These are phyloP conservation scores for Collybia nuda DNA, from an alignment of 768 basidiomycete species.

Conservation along the genomic window DNA sequence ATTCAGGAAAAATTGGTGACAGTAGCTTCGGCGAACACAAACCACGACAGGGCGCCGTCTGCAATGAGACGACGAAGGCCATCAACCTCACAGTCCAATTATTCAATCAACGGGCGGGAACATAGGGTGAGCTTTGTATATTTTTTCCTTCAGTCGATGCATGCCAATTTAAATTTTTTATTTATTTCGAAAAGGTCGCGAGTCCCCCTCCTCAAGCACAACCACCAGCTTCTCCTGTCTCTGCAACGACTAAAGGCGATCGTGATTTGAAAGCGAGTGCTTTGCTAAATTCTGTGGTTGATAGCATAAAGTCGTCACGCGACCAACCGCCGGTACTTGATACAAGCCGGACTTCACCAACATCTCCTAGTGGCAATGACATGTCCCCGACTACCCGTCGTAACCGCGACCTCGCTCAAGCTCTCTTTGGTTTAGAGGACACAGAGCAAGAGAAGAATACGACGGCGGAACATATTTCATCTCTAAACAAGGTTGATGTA, in stretches of 20 bases:
- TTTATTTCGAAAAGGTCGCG: conserved; percentile 43
- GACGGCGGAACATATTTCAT: neutral
- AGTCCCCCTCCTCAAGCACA: conserved; percentile 56
- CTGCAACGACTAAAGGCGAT: conserved; percentile 33
- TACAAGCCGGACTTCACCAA: conserved; percentile 11
- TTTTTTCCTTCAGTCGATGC: conserved; percentile 3
- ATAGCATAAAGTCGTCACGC: conserved; percentile 43
- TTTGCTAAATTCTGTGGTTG: conserved; percentile 62
- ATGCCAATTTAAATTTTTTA: conserved; percentile 15
- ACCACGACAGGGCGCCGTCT: conserved; percentile 66
- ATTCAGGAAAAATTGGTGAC: conserved; percentile 79
- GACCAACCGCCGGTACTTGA: conserved; percentile 25
- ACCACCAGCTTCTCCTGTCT: conserved; percentile 33
- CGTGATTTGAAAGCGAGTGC: conserved; percentile 62
- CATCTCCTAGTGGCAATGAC: conserved; percentile 28
- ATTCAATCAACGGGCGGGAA: conserved; percentile 57
- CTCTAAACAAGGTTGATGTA: neutral
- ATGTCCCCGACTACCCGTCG: conserved; percentile 55
- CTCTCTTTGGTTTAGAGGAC: conserved; percentile 61
- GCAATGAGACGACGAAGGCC: conserved; percentile 67
- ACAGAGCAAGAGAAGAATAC: conserved; percentile 14
- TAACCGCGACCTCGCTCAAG: conserved; percentile 75
- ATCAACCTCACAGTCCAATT: conserved; percentile 82
- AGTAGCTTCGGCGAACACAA: conserved; percentile 57
- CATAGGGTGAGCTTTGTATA: conserved; percentile 20